A percentile compares a stretch with the other conserved stretches of the same genome.
These are phyloP conservation scores for Talaromyces amestolkiae DNA, from an alignment of 2,329 filamentous ascomycete species.

Conservation along the genomic window DNA sequence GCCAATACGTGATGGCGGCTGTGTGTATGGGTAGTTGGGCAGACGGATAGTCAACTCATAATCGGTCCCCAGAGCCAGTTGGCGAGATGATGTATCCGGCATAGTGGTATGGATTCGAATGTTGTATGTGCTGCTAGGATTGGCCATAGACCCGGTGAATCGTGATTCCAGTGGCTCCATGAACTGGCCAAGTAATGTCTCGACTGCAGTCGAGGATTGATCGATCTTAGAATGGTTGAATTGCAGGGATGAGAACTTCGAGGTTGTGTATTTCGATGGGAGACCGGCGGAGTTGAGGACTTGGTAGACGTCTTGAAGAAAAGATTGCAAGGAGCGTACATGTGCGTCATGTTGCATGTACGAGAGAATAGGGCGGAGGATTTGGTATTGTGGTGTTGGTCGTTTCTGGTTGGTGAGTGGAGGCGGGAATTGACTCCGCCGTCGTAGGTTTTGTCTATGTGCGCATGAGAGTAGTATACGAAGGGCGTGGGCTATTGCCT, in stretches of 20 bases:
- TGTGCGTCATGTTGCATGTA: slow-evolving; percentile 51
- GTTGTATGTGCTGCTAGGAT: slow-evolving; percentile 35
- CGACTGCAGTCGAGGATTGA: slow-evolving; percentile 27
- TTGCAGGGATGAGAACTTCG: slow-evolving; percentile 28
- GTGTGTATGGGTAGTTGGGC: slow-evolving; percentile 31
- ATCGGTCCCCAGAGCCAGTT: slow-evolving; percentile 33
- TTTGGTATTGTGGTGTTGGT: slow-evolving; percentile 51
- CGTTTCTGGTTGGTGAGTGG: slow-evolving; percentile 54
- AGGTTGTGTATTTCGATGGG: slow-evolving; percentile 27
- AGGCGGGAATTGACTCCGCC: slow-evolving; percentile 62
- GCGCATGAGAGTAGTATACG: slow-evolving; percentile 75
- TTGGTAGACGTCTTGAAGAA: slow-evolving; percentile 31
- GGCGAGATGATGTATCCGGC: slow-evolving; percentile 22
- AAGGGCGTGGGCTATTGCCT: slow-evolving; percentile 64
- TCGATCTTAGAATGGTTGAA: slow-evolving; percentile 14
- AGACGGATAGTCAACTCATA: slow-evolving; percentile 39
- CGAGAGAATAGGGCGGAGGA: slow-evolving; percentile 59
- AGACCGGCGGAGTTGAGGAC: slow-evolving; percentile 36
- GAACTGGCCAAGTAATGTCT: slow-evolving; percentile 44
- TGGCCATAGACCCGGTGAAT: slow-evolving; percentile 38
- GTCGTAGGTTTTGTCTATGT: slow-evolving; percentile 69
- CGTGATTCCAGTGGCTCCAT: slow-evolving; percentile 45
- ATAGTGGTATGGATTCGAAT: slow-evolving; percentile 40
- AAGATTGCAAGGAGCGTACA: slow-evolving; percentile 34
- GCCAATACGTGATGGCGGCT: slow-evolving; percentile 34